Conservation (phyloP, 1,139 yeast species). For the Geotrichum fermentans region DNA sequence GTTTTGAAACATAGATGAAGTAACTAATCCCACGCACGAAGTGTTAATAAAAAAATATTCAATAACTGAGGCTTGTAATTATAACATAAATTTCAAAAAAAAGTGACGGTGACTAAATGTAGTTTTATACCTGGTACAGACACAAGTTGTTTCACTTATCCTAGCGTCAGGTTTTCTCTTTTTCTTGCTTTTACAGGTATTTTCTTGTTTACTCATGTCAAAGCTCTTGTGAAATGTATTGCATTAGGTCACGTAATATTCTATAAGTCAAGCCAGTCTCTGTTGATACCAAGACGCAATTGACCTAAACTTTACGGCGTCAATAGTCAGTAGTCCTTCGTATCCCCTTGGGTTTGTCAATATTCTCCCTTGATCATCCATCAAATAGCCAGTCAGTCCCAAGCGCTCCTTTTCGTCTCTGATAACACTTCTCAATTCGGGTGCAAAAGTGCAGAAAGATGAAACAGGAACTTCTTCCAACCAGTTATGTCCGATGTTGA, state of each 20-base stretch:
- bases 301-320: neutral
- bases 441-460: slow-evolving; percentile 1
- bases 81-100: neutral
- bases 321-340: neutral
- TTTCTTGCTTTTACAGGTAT: neutral
- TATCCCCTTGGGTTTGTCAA: neutral
- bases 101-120: neutral
- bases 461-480: neutral
- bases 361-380: neutral
- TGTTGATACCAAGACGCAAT: neutral
- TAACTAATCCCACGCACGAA: neutral
- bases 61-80: no score
- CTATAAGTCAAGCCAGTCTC: no score
- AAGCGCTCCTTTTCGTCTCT: neutral
- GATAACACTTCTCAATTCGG: neutral
- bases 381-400: neutral
- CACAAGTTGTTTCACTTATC: no score
- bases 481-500: neutral
- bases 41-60: neutral
- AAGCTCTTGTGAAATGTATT: no score
- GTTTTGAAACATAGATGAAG: neutral
- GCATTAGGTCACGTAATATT: no score
- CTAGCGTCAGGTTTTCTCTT: neutral
- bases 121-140: no score
- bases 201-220: no score